Evolutionary conservation across 148 eudicot genomes (phyloP).

Genomic region (Cornus kousa): DNA sequence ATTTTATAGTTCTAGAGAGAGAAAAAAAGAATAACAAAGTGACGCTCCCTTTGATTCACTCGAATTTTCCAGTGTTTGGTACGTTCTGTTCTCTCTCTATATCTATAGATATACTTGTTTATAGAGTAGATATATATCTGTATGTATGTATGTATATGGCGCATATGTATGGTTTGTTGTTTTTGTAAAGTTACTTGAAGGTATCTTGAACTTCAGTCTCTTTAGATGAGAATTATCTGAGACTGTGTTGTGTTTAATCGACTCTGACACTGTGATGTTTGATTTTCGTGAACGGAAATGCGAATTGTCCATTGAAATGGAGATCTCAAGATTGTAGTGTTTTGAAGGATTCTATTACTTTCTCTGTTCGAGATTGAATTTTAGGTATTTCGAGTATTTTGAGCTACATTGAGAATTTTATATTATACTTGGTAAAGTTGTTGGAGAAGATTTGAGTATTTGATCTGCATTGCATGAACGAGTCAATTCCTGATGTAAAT

Average conservation of each 20-base stretch:
- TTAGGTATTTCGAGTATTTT: not conserved
- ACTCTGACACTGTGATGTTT: not conserved
- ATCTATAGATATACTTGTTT: not conserved
- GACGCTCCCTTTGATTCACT: not conserved
- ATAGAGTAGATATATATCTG: no score
- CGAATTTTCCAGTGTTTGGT: constrained; percentile 3
- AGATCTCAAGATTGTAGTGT: not conserved
- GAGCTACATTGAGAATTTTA: not conserved
- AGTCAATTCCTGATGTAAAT: not conserved
- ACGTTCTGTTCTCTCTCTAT: constrained; percentile 1
- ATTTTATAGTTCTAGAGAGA: not conserved
- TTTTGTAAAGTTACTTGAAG: not conserved
- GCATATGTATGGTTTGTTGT: not conserved
- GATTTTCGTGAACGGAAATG: constrained; percentile 2
- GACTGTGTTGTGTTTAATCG: not conserved
- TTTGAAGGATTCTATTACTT: not conserved
- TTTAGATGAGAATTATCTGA: not conserved
- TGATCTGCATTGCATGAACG: constrained; percentile 1
- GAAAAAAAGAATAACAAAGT: not conserved
- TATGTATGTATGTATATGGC: no score
- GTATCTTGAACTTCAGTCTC: not conserved
- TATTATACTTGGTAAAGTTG: not conserved
- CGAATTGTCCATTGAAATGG: constrained; percentile 11
- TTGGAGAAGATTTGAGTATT: not conserved
- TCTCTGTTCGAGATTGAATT: not conserved